A percentile compares a stretch with the other conserved stretches of the same genome.
phyloP scores from a whole-genome alignment of 768 basidiomycete genomes.

The Leccinum variicolor region DNA sequence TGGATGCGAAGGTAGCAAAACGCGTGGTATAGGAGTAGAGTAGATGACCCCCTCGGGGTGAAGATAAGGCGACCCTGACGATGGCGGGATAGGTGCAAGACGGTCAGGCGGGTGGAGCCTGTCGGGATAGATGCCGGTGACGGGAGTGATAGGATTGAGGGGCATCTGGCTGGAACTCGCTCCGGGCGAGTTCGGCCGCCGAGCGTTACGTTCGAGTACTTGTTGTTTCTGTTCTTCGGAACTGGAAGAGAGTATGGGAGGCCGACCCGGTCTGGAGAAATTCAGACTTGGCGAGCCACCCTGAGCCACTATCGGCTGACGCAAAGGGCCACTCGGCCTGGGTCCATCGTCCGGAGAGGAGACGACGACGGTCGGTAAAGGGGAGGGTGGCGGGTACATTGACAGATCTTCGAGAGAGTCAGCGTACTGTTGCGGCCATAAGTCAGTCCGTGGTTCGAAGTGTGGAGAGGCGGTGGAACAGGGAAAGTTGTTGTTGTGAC shows the following conservation, averaged over 20 bases:
- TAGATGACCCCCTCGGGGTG: slow-evolving; percentile 13
- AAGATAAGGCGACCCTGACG: slow-evolving; percentile 7
- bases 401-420: slow-evolving; percentile 4
- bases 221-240: slow-evolving; percentile 39
- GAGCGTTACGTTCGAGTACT: slow-evolving; percentile 59
- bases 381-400: slow-evolving; percentile 20
- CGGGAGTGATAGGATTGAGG: slow-evolving; percentile 17
- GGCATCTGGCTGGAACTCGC: slow-evolving; percentile 7
- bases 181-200: slow-evolving; percentile 33
- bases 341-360: slow-evolving; percentile 38
- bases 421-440: slow-evolving; percentile 18
- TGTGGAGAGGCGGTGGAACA: neutral
- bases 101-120: neutral
- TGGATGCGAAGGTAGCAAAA: slow-evolving; percentile 29
- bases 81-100: neutral
- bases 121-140: slow-evolving; percentile 19
- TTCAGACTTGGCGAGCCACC: slow-evolving; percentile 41
- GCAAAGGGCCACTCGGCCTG: slow-evolving; percentile 24
- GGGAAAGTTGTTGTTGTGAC: neutral
- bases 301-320: slow-evolving; percentile 39
- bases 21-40: slow-evolving; percentile 15
- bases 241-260: slow-evolving; percentile 36
- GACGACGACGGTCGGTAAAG: slow-evolving; percentile 52
- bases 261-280: slow-evolving; percentile 62
- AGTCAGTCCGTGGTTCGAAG: slow-evolving; percentile 1